Evolutionary conservation across 768 basidiomycete genomes (phyloP), one percentile per base, ranked within the genome.

Genomic region (Leccinum fibrillosum): DNA sequence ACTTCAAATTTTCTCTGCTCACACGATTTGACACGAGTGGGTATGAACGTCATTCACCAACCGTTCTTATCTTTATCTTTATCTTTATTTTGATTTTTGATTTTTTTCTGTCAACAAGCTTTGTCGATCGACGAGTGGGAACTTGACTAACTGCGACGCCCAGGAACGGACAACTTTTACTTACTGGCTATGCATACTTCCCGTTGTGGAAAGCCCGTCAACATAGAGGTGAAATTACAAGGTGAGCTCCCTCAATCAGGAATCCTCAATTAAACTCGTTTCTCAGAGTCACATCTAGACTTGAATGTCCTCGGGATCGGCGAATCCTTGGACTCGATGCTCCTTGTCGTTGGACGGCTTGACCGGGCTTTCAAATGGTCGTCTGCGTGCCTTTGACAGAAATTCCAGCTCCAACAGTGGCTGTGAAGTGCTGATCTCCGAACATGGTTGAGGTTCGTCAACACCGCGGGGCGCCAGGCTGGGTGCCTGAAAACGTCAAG

Each of bases 401-500:
- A 42, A 26, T 42, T n/a, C 25, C 47, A 32, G 57, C 39, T 51
- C 48, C 51, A 30, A 52, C 50, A 23, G 53, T 26, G 17, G 57
- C 56, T 26, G 37, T 49, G 37, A 59, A 56, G 55, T 45, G 53
- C 39, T 28, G 28, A 28, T 28, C 28, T 28, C 28, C 28, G 28
- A 28, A 28, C 28, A 28, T 55, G 49, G 25, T 62, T 45, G 28
- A 42, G 44, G 21, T 19, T 19, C 19, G 53, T 23, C 37, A 50
- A 44, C 42, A 53, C 58, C 53, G 56, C 15, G 48, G 57, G 56
- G 15, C 44, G 44, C 37, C 53, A 59, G 17, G 23, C 12, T 17
- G 52, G 55, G 48, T 56, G 54, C 54, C 64, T 57, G 49, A 55
- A 53, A 39, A 57, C 50, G 35, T 54, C 48, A 45, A 28, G 17